Evolutionary conservation across 257 asterid species (phyloP), one percentile per base, ranked within the genome.

Genomic region (Ophiorrhiza pumila): DNA sequence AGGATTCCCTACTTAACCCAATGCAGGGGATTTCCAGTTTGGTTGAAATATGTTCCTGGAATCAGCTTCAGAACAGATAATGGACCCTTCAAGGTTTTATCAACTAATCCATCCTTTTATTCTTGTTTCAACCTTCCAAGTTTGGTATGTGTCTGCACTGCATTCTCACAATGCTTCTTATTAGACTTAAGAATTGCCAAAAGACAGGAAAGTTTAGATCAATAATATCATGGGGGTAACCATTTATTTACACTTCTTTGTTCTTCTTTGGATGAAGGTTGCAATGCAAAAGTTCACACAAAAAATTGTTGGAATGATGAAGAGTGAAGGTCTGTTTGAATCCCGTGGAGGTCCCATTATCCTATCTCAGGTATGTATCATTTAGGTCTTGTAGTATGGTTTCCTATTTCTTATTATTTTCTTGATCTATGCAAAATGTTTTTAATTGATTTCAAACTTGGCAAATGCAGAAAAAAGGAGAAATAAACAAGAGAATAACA

Each of bases 291-390:
- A 56, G 63, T 89, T 89, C 78, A 86, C 89, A 2, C 75, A 76
- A 67, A 89, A 87, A 80, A 83, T 87, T 59, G 93, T 89, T 43
- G 84, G 84, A 15, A 77, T 86, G 89, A 81, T 89, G 96, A 89
- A 89, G 80, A 79, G 79, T 74, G 91, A 86, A 74, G 79, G 75
- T 27, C 81, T 87, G 50, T 89, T 73, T 80, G 87, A 84, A 71
- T 76, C 93, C 68, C 91, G 86, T 64, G 93, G 91, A 70, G 96
- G 96, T 72, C 96, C 96, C 35, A 89, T 87, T 49, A 89, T 87
- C 58, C 71, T 89, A 53, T 89, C 96, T 74, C 96, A 89, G 91
- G 96, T 89, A 77, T 17, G 53, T 57, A 52, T 23, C 57, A 34
- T 42, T n/a, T 69, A 55, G 17, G 23, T 63, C 60, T 20, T 27